A percentile compares a stretch with the other conserved stretches of the same genome.
Conservation (phyloP, 345 rosid species). For the Populus euphratica region DNA sequence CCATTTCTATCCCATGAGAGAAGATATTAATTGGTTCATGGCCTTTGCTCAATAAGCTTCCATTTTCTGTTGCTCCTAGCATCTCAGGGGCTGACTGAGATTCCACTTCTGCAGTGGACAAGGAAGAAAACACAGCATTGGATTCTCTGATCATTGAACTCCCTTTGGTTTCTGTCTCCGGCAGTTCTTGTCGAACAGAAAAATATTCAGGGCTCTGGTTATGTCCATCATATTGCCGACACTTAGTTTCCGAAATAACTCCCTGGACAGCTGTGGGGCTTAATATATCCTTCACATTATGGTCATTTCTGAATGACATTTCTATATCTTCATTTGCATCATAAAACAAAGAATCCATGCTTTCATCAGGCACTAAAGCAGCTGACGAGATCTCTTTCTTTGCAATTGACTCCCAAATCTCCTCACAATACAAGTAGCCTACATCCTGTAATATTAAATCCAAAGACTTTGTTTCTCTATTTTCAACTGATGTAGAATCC, state of each 20-base stretch:
- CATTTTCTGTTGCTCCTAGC: constrained; percentile 13
- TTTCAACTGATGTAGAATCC: constrained; percentile 23
- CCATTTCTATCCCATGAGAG: constrained; percentile 9
- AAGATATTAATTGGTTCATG: constrained; percentile 2
- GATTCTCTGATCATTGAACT: constrained; percentile 9
- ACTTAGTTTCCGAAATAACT: constrained; percentile 23
- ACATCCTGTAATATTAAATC: constrained; percentile 42
- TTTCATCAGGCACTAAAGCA: constrained; percentile 19
- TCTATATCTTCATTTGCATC: constrained; percentile 11
- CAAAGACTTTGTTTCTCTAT: constrained; percentile 30
- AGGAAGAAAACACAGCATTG: constrained; percentile 17
- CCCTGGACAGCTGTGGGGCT: constrained; percentile 12
- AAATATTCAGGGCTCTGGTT: constrained; percentile 13
- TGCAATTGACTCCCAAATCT: constrained; percentile 26
- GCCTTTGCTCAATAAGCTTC: constrained; percentile 3
- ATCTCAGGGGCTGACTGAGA: neutral
- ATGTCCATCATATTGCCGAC: constrained; percentile 23
- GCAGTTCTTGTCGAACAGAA: constrained; percentile 15
- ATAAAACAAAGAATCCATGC: constrained; percentile 5
- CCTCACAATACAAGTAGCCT: constrained; percentile 35
- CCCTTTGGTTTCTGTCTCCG: constrained; percentile 17
- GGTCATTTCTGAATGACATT: constrained; percentile 1
- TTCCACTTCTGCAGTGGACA: constrained; percentile 7
- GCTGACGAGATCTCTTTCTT: constrained; percentile 33
- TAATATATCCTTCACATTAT: constrained; percentile 7